Base-by-base conservation (phyloP, 2,329 filamentous ascomycete species). In the Fusarium caatingaense region DNA sequence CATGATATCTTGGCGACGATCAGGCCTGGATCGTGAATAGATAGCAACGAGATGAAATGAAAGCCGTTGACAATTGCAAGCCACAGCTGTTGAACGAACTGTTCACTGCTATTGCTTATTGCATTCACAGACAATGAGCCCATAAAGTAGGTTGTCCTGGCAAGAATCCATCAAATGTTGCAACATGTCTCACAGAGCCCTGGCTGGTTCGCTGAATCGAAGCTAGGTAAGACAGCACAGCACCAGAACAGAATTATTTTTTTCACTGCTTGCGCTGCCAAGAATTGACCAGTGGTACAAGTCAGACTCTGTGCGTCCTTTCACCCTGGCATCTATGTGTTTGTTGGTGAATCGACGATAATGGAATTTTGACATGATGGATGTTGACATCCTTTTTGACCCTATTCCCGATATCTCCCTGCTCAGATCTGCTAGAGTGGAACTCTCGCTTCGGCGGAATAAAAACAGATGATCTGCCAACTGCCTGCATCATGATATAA, bases 81-180 rank as follows among this genome's bases (percentile, higher is more conserved):
- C 65, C 65, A 65, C 51, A 55, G 16, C 42, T 56, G 47, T 37
- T 54, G 20, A 44, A 21, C 15, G 21, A 44, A 23, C 16, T 47
- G 28, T 46, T 42, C 11, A 40, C n/a, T 49, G 13, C 23, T 61
- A 28, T 54, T 46, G 16, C 42, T 40, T 18, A 45, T 56, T 56
- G 32, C 28, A 54, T 71, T 60, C 40, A 40, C 18, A 20, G 18
- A 48, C 13, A 46, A 46, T 71, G 30, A 53, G 56, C 54, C 27
- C 53, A 47, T 61, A 59, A 66, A 50, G 60, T 45, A 68, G 68
- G 68, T 69, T 72, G 68, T 47, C 68, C 48, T 50, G 67, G 28
- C 32, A 70, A 66, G 18, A 64, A n/a, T 48, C 53, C 62, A 42
- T 50, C 41, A 56, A 59, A 47, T 51, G 53, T 48, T 64, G 55